A percentile compares a stretch with the other conserved stretches of the same genome.
These are phyloP conservation scores for Spathaspora boniae DNA, from an alignment of 805 yeast genomes.

Conservation along the genomic window DNA sequence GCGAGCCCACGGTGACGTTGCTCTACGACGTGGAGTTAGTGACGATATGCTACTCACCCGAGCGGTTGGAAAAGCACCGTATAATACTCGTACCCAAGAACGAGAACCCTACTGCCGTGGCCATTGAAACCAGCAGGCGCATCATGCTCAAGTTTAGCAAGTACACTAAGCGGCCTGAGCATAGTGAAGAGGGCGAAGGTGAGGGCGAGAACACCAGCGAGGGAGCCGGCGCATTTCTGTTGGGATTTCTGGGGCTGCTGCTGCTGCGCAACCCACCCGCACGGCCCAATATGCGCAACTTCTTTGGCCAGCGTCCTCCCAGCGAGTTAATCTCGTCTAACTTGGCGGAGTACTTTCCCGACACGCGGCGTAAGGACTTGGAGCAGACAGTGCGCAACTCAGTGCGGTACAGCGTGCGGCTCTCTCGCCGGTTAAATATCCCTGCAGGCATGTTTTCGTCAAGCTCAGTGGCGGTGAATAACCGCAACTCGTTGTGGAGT, in stretches of 20 bases:
- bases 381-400: slow-evolving; percentile 82
- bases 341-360: slow-evolving; percentile 88
- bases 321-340: slow-evolving; percentile 87
- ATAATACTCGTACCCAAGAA: slow-evolving; percentile 62
- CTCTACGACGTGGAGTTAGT: slow-evolving; percentile 78
- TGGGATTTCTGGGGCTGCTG: no score
- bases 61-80: slow-evolving; percentile 66
- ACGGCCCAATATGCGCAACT: slow-evolving; percentile 27
- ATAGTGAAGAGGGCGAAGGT: background rate
- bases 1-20: slow-evolving; percentile 27
- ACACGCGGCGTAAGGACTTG: slow-evolving; percentile 64
- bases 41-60: slow-evolving; percentile 75
- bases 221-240: no score
- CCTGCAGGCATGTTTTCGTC: slow-evolving; percentile 14
- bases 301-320: slow-evolving; percentile 91
- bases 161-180: slow-evolving; percentile 14
- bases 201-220: background rate
- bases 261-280: background rate
- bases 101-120: slow-evolving; percentile 61
- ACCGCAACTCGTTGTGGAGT: slow-evolving; percentile 13
- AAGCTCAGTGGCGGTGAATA: slow-evolving; percentile 8
- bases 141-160: slow-evolving; percentile 32
- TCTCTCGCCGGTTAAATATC: slow-evolving; percentile 40
- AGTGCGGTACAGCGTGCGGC: slow-evolving; percentile 69
- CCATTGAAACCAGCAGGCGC: slow-evolving; percentile 53